Evolutionary conservation across 78 protist species (phyloP).

Genomic region (Speleostelium caveatum): DNA sequence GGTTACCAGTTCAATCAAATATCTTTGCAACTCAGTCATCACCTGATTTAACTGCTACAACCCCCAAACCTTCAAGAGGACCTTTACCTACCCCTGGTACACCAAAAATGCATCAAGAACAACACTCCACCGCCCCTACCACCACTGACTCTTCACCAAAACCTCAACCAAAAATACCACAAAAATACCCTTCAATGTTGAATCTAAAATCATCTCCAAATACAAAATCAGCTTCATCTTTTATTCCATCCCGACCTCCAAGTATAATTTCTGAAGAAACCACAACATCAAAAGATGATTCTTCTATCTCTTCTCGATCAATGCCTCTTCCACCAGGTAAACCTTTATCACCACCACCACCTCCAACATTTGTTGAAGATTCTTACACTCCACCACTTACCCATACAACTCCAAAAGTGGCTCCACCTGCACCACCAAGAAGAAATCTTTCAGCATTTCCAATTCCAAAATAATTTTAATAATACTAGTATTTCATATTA

Average conservation of each 20-base stretch:
- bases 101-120: constrained; percentile 9
- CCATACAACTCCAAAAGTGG: too few relatives aligned
- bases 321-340: neutral
- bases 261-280: neutral
- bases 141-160: neutral
- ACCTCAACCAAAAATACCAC: constrained; percentile 29
- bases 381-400: neutral
- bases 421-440: too few relatives aligned
- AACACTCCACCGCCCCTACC: neutral
- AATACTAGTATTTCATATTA: too few relatives aligned
- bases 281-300: neutral
- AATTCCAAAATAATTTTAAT: too few relatives aligned
- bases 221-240: constrained; percentile 23
- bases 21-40: neutral
- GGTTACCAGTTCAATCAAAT: neutral
- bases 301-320: neutral
- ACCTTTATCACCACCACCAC: neutral
- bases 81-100: constrained; percentile 6
- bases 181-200: constrained; percentile 21
- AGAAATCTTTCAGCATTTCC: too few relatives aligned
- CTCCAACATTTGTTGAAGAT: neutral
- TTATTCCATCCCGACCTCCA: constrained; percentile 8
- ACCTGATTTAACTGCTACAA: neutral
- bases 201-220: neutral
- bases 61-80: neutral